Conservation (phyloP, 257 asterid genomes). For the Solanum chilense region DNA sequence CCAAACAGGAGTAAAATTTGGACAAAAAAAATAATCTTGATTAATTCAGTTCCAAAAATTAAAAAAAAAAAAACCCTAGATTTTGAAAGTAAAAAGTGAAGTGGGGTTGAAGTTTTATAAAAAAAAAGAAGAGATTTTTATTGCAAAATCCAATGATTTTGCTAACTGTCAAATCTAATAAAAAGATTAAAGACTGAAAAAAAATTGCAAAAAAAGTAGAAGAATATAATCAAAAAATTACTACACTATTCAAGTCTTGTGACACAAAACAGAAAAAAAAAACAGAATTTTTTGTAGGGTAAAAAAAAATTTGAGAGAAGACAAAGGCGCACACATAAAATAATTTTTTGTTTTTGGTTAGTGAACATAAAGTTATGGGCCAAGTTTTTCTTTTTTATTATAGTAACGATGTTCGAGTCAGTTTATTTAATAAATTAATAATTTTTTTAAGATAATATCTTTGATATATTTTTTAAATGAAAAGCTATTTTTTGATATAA, state of each 20-base stretch:
- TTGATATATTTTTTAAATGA: too few species aligned
- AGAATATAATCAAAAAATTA: background rate
- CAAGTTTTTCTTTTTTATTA: background rate
- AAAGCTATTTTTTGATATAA: background rate
- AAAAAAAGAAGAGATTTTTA: background rate
- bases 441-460: too few species aligned
- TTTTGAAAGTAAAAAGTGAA: background rate
- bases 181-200: constrained; percentile 3
- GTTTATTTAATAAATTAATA: background rate
- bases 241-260: background rate
- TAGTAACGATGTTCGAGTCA: background rate
- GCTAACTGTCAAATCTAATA: constrained; percentile 5
- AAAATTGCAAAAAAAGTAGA: background rate
- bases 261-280: background rate
- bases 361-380: background rate
- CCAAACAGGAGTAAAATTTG: background rate
- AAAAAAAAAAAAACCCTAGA: background rate
- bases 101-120: background rate
- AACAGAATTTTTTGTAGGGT: background rate
- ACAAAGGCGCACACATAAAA: background rate
- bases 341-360: background rate
- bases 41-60: background rate
- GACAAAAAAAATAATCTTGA: background rate
- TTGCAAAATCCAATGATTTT: background rate
- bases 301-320: background rate